These are phyloP conservation scores for Stygiomarasmius scandens DNA, from an alignment of 1,284 basidiomycete species.

Conservation along the genomic window DNA sequence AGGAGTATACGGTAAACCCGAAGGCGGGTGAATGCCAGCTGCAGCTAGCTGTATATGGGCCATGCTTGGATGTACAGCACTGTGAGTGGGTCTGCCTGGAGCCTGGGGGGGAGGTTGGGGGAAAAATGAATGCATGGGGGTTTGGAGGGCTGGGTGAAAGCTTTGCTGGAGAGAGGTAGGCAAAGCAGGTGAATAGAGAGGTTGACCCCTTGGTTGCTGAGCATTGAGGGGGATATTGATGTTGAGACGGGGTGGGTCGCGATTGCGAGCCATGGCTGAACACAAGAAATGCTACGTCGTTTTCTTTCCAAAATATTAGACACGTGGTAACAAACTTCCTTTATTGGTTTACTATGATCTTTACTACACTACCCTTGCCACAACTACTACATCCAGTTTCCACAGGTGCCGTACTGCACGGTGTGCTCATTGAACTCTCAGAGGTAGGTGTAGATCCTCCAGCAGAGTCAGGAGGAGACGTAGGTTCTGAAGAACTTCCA, in stretches of 20 bases:
- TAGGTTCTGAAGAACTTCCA: background rate
- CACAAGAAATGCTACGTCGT: too few relatives aligned
- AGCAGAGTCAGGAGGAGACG: too few relatives aligned
- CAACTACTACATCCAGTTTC: background rate
- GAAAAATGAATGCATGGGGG: conserved; percentile 71
- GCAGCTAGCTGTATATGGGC: conserved; percentile 59
- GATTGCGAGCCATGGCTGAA: conserved; percentile 15
- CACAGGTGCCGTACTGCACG: background rate
- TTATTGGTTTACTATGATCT: background rate
- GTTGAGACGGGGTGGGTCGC: conserved; percentile 14
- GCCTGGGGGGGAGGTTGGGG: conserved; percentile 46
- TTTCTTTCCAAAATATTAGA: background rate
- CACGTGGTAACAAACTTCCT: background rate
- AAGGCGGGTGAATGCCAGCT: conserved; percentile 58
- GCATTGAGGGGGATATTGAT: conserved; percentile 24
- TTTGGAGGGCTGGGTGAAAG: conserved; percentile 63
- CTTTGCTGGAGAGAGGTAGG: conserved; percentile 61
- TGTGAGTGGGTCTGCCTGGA: conserved; percentile 56
- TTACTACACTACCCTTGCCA: background rate
- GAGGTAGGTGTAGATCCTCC: too few relatives aligned
- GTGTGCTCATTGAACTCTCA: too few relatives aligned
- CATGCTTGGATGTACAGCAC: conserved; percentile 57
- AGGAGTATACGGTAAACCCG: conserved; percentile 62
- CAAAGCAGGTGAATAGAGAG: conserved; percentile 66
- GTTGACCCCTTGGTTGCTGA: conserved; percentile 50